Evolutionary conservation across 345 rosid species (phyloP), one percentile per base, ranked within the genome.

Genomic region (Boechera divaricarpa): DNA sequence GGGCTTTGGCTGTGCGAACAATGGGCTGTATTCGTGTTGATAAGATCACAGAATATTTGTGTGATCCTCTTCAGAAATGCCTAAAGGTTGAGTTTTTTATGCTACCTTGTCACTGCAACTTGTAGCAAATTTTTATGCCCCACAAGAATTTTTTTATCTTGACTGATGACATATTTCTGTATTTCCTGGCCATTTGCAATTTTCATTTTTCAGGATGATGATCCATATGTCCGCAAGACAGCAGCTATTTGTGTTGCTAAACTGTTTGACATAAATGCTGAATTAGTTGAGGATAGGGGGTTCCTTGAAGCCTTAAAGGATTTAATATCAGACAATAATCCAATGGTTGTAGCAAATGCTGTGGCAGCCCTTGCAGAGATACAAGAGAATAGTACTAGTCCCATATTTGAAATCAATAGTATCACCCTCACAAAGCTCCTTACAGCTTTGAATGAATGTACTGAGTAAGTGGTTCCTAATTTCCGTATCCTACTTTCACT

Each of bases 1-100:
- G 97, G 64, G 98, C 98, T 74, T 81, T 94, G 85, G 98, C 95
- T 75, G 97, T 92, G 58, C 87, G 97, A 68, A 94, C 97, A 36
- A 94, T 94, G 98, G 98, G 98, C 18, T 94, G 97, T 86, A 94
- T 94, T 79, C 97, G 97, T 78, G 97, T 94, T 69, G 97, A 92
- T 81, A 92, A 92, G 86, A 92, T 94, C 70, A 94, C 97, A 4
- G 97, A 94, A 75, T 94, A 94, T 78, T 81, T 94, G 12, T 94
- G 97, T 48, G 98, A 94, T 82, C 97, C 97, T 63, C 98, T 94
- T 76, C 98, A 94, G 84, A 90, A 97, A 81, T 94, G 97, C 79
- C 93, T 94, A 55, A 92, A 92, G 97, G 98, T 94, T 76, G 76
- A 51, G 48, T 28, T 47, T 53, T 57, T 38, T 38, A 57, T 48